A percentile compares a stretch with the other conserved stretches of the same genome.
Evolutionary conservation across 768 basidiomycete species (phyloP).

Genomic region (Termitomyces sp.): DNA sequence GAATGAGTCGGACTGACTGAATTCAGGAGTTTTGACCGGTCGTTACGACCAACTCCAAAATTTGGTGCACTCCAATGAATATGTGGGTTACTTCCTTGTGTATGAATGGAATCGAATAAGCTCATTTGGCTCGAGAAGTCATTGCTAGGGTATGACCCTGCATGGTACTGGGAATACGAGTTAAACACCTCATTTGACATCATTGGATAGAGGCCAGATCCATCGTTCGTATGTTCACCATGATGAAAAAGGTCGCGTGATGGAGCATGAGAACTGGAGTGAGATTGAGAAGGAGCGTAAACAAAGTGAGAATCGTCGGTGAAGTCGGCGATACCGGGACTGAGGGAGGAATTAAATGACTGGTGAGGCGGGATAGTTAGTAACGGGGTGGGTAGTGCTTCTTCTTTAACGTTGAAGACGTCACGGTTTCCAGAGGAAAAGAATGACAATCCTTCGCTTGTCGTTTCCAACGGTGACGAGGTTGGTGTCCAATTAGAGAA

Average conservation of each 20-base stretch:
- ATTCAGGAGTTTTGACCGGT: conserved; percentile 29
- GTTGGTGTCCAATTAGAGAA: conserved; percentile 22
- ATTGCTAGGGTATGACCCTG: conserved; percentile 24
- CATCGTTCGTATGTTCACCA: conserved; percentile 8
- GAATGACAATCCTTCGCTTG: conserved; percentile 14
- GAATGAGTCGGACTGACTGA: conserved; percentile 26
- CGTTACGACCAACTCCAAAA: conserved; percentile 26
- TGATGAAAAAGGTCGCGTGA: conserved; percentile 9
- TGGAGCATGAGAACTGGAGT: neutral
- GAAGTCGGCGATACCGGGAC: conserved; percentile 27
- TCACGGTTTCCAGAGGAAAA: conserved; percentile 13
- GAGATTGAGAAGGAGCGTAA: conserved; percentile 14
- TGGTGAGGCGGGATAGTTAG: conserved; percentile 20
- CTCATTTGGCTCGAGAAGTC: conserved; percentile 30
- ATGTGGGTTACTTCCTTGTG: conserved; percentile 24
- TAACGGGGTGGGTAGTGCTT: conserved; percentile 21
- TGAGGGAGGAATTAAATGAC: conserved; percentile 32
- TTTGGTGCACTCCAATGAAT: conserved; percentile 28
- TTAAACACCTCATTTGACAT: conserved; percentile 20
- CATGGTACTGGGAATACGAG: conserved; percentile 27
- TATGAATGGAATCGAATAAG: conserved; percentile 26
- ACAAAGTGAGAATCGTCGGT: conserved; percentile 26
- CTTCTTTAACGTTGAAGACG: conserved; percentile 19
- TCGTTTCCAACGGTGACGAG: conserved; percentile 16
- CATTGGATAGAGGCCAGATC: conserved; percentile 13